Evolutionary conservation across 495 filamentous ascomycete species (phyloP).

Genomic region (Xylaria flabelliformis): DNA sequence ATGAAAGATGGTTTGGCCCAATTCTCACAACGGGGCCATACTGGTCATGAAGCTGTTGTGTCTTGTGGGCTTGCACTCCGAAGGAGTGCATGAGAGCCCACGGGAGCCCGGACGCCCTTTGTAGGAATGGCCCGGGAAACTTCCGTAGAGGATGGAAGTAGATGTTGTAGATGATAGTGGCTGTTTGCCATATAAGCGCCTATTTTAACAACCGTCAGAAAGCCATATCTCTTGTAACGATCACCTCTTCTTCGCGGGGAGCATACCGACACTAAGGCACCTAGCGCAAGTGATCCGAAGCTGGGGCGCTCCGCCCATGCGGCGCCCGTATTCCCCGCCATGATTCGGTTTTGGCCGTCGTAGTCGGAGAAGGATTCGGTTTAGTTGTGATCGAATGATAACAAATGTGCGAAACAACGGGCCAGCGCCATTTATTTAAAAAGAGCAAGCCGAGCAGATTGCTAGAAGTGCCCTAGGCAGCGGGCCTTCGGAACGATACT

Average conservation of each 20-base stretch:
- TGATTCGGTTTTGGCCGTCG: not conserved
- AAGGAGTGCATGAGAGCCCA: conserved; percentile 31
- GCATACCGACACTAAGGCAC: conserved; percentile 16
- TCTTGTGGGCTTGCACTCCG: conserved; percentile 32
- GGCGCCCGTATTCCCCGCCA: conserved; percentile 4
- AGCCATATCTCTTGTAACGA: not conserved
- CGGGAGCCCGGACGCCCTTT: conserved; percentile 30
- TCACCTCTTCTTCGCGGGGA: not conserved
- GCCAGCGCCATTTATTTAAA: not conserved
- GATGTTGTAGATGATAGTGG: conserved; percentile 51
- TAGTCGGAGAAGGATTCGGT: not conserved
- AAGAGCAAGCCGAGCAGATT: not conserved
- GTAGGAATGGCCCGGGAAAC: conserved; percentile 57
- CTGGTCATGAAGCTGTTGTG: conserved; percentile 50
- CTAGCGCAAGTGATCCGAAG: conserved; percentile 14
- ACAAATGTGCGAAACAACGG: not conserved
- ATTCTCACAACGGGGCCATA: conserved; percentile 61
- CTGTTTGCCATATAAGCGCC: conserved; percentile 26
- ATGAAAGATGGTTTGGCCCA: conserved; percentile 61
- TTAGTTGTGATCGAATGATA: not conserved
- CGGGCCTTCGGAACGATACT: conserved; percentile 2
- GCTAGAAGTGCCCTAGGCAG: no score
- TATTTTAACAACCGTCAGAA: conserved; percentile 22
- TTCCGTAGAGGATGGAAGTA: conserved; percentile 56
- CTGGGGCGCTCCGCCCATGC: conserved; percentile 10